Percentiles rank a stretch among this genome's conserved stretches.
phyloP scores from a whole-genome alignment of 306 rosid genomes.

The Lotus japonicus region DNA sequence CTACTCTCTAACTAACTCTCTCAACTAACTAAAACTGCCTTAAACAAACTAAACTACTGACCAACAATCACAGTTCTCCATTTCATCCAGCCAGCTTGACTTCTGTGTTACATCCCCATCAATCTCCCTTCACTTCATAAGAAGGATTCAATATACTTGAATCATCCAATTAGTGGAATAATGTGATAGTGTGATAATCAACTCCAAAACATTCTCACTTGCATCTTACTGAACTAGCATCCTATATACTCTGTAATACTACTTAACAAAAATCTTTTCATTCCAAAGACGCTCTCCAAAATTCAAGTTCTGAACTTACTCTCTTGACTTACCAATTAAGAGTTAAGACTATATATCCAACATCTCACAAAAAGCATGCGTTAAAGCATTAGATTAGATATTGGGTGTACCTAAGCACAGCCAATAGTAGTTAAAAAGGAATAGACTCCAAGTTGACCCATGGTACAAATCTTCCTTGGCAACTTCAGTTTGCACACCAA shows the following conservation, averaged over 20 bases:
- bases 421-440: background rate
- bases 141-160: background rate
- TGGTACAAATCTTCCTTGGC: background rate
- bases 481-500: background rate
- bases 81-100: background rate
- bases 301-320: background rate
- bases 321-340: background rate
- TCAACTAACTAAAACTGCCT: too few relatives aligned
- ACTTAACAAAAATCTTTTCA: background rate
- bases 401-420: background rate
- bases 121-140: background rate
- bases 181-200: background rate
- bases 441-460: background rate
- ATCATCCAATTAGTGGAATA: background rate
- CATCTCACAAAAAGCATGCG: background rate
- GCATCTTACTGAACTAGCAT: background rate
- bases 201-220: background rate
- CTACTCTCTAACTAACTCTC: too few relatives aligned
- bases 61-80: background rate
- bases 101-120: background rate
- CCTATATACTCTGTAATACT: background rate
- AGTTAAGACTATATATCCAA: background rate
- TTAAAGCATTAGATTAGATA: background rate
- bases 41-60: too few relatives aligned
- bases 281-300: background rate